phyloP scores from a whole-genome alignment of 1,139 yeast genomes.

The Debaryomyces fabryi region DNA sequence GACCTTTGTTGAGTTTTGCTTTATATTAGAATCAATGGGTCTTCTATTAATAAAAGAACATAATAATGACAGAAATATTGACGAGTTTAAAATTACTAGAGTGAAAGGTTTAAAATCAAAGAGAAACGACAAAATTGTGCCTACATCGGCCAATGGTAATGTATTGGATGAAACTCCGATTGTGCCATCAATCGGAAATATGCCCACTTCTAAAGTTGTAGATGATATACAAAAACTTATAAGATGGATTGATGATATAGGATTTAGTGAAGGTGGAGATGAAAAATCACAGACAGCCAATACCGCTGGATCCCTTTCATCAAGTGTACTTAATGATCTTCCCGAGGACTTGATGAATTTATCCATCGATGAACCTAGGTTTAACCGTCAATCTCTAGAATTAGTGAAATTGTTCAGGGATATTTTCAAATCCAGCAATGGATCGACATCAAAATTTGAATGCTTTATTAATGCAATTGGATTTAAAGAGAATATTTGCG shows the following conservation, averaged over 20 bases:
- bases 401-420: constrained; percentile 23
- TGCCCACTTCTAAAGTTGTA: constrained; percentile 34
- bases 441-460: constrained; percentile 23
- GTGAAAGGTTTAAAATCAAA: constrained; percentile 69
- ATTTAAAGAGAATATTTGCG: constrained; percentile 41
- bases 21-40: constrained; percentile 78
- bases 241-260: constrained; percentile 34
- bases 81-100: constrained; percentile 53
- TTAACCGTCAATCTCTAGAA: constrained; percentile 21
- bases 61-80: constrained; percentile 23
- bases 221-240: constrained; percentile 30
- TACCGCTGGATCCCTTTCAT: constrained; percentile 15
- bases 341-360: constrained; percentile 12
- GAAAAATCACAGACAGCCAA: constrained; percentile 17
- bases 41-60: constrained; percentile 54
- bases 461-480: constrained; percentile 29
- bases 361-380: constrained; percentile 13
- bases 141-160: constrained; percentile 22
- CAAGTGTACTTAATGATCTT: constrained; percentile 13
- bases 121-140: constrained; percentile 24
- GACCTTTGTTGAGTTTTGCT: constrained; percentile 51
- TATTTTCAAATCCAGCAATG: constrained; percentile 21
- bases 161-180: constrained; percentile 16
- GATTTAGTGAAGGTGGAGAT: constrained; percentile 14
- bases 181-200: constrained; percentile 9